phyloP scores from a whole-genome alignment of 2,329 filamentous ascomycete genomes.

The Aspergillus udagawae region DNA sequence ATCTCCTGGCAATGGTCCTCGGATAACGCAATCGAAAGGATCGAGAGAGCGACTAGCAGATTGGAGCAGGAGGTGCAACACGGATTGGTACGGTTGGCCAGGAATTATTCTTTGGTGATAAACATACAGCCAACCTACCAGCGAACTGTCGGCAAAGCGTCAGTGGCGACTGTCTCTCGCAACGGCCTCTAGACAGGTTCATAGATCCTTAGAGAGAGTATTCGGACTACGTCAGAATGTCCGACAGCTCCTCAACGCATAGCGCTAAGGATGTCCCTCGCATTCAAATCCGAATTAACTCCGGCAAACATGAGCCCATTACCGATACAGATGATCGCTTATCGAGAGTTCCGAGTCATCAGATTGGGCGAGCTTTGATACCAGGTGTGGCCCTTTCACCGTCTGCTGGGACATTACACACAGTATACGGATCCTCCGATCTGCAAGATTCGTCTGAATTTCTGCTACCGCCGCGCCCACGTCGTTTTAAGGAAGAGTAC shows the following conservation, averaged over 20 bases:
- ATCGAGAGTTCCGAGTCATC: constrained; percentile 14
- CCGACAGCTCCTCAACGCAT: constrained; percentile 5
- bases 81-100: background rate
- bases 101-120: background rate
- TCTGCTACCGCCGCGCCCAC: constrained; percentile 41
- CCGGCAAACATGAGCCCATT: constrained; percentile 53
- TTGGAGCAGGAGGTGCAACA: background rate
- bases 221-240: constrained; percentile 8
- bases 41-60: background rate
- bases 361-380: constrained; percentile 17
- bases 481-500: constrained; percentile 51
- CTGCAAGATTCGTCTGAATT: constrained; percentile 42
- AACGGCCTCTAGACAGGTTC: background rate
- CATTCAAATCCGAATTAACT: constrained; percentile 62
- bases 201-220: background rate
- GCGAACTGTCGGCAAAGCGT: background rate
- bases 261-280: constrained; percentile 46
- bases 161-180: background rate
- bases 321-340: constrained; percentile 32
- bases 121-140: background rate
- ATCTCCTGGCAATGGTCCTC: background rate
- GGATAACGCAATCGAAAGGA: background rate
- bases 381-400: constrained; percentile 11
- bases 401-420: constrained; percentile 28
- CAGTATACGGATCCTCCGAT: constrained; percentile 49